phyloP scores from a whole-genome alignment of 345 rosid species.

The Diplotaxis tenuifolia region DNA sequence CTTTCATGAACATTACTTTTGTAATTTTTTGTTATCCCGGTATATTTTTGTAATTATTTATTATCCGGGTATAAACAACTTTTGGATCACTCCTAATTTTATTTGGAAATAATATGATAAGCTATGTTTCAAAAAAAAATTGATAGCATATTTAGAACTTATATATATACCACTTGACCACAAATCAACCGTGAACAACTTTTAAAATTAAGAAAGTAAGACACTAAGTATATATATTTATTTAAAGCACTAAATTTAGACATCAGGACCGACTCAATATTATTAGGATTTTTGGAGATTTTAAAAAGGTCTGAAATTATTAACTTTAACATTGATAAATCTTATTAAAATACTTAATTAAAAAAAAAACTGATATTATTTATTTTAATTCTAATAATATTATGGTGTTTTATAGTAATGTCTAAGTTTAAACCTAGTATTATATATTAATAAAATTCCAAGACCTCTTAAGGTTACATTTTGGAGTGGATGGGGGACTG shows the following conservation, averaged over 20 bases:
- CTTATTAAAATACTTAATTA: neutral
- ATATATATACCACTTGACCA: neutral
- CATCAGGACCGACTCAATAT: neutral
- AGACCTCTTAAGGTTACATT: neutral
- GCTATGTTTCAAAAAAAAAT: too few relatives aligned
- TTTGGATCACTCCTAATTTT: neutral
- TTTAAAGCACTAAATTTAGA: too few relatives aligned
- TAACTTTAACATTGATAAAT: neutral
- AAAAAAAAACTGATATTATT: neutral
- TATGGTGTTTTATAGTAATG: neutral
- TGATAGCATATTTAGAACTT: neutral
- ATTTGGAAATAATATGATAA: neutral
- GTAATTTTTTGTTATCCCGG: too few relatives aligned
- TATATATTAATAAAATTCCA: neutral
- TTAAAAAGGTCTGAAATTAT: neutral
- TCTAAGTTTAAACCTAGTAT: neutral
- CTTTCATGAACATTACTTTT: neutral
- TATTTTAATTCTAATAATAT: neutral
- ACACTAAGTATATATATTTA: neutral
- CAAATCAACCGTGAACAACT: neutral
- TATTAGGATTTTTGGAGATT: neutral
- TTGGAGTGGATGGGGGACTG: neutral
- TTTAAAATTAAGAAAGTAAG: too few relatives aligned
- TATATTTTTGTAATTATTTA: neutral
- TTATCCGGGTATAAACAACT: neutral